phyloP scores from a whole-genome alignment of 192 early-diverging fungal genomes.

The Rhizophagus prolifer region DNA sequence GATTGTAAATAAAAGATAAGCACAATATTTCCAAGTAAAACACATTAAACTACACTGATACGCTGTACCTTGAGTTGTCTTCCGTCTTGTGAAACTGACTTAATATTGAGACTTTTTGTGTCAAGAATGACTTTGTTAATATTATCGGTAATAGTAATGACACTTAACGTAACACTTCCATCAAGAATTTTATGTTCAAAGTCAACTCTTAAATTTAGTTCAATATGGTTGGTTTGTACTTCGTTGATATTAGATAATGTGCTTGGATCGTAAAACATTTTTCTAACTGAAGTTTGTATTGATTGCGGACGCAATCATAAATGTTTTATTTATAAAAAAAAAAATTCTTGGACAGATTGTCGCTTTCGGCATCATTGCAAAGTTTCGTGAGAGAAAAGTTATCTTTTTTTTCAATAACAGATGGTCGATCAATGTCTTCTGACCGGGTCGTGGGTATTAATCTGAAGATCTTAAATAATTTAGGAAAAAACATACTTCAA shows the following conservation, averaged over 20 bases:
- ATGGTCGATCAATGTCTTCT: no score
- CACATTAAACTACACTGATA: background rate
- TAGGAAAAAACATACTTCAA: no score
- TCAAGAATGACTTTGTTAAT: constrained; percentile 68
- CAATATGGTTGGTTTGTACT: constrained; percentile 68
- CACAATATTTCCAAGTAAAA: background rate
- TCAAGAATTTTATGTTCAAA: constrained; percentile 69
- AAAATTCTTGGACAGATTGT: no score
- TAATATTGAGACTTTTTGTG: constrained; percentile 61
- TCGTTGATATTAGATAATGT: constrained; percentile 80
- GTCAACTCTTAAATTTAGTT: constrained; percentile 74
- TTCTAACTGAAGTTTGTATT: no score
- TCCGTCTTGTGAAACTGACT: constrained; percentile 37
- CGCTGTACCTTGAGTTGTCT: constrained; percentile 19
- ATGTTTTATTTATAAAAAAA: no score
- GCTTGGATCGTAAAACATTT: constrained; percentile 73
- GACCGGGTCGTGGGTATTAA: no score
- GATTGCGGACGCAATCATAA: no score
- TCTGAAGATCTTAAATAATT: no score
- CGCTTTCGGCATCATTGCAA: no score
- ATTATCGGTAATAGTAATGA: constrained; percentile 55
- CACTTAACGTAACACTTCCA: constrained; percentile 64
- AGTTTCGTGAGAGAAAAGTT: no score
- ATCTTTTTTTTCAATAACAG: no score
- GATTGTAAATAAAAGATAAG: background rate